Percentiles rank a stretch among this genome's conserved stretches.
These are phyloP conservation scores for Aspergillus ruber DNA, from an alignment of 2,329 filamentous ascomycete genomes.

Conservation along the genomic window DNA sequence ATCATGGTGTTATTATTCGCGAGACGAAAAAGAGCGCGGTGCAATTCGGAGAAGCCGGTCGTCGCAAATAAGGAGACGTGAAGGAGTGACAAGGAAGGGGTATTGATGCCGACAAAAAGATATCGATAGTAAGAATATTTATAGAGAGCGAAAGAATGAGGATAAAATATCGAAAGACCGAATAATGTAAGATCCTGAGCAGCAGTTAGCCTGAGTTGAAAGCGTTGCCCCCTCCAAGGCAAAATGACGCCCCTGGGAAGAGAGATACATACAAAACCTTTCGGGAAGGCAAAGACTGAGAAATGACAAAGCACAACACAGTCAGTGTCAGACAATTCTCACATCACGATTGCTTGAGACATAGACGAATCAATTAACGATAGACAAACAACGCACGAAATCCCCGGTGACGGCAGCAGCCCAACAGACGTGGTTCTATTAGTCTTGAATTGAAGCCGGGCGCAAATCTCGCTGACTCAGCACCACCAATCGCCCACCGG, in stretches of 20 bases:
- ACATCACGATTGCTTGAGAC: background rate
- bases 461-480: slow-evolving; percentile 13
- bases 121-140: no score
- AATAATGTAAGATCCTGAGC: background rate
- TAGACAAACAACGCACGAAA: background rate
- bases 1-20: slow-evolving; percentile 15
- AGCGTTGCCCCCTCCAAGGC: background rate
- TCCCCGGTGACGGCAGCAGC: no score
- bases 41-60: background rate
- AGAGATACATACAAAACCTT: slow-evolving; percentile 1
- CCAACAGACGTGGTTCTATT: no score
- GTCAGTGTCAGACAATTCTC: background rate
- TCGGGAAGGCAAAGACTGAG: no score
- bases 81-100: background rate
- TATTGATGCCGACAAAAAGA: no score
- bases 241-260: background rate
- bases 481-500: slow-evolving; percentile 6
- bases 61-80: background rate
- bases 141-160: background rate
- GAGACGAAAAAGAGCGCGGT: background rate
- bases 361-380: background rate
- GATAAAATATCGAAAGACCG: background rate
- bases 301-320: slow-evolving; percentile 1
- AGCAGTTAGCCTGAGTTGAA: background rate
- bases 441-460: background rate